phyloP scores from a whole-genome alignment of 2,329 filamentous ascomycete genomes.

The Talaromyces sp. region DNA sequence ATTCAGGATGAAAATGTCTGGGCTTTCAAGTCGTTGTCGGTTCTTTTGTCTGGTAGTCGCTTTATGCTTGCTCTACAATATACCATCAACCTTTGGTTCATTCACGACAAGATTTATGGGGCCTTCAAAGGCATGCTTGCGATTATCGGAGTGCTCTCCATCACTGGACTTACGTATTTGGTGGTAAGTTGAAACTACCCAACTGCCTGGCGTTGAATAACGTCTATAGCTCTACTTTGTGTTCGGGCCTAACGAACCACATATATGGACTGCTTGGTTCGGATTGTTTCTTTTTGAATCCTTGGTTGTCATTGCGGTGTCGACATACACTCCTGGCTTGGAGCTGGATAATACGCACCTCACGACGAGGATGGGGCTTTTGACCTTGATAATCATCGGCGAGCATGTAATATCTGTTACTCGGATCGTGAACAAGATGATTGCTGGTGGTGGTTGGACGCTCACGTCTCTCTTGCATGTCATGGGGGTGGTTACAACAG shows the following conservation, averaged over 20 bases:
- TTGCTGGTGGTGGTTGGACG: slow-evolving; percentile 34
- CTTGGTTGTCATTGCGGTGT: slow-evolving; percentile 47
- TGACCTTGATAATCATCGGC: slow-evolving; percentile 62
- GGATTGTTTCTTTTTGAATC: slow-evolving; percentile 51
- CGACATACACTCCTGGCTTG: slow-evolving; percentile 51
- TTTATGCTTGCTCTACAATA: slow-evolving; percentile 53
- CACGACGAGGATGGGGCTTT: slow-evolving; percentile 57
- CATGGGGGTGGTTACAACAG: slow-evolving; percentile 32
- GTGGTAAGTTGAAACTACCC: slow-evolving; percentile 16
- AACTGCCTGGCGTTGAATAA: neutral
- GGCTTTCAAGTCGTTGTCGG: slow-evolving; percentile 39
- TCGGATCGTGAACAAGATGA: slow-evolving; percentile 49
- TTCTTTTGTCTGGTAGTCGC: slow-evolving; percentile 48
- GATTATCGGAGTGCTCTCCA: slow-evolving; percentile 24
- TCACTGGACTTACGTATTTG: slow-evolving; percentile 22
- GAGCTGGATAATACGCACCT: slow-evolving; percentile 59
- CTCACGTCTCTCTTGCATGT: slow-evolving; percentile 35
- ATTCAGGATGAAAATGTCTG: slow-evolving; percentile 35
- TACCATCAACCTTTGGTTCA: slow-evolving; percentile 29
- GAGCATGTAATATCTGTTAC: slow-evolving; percentile 61
- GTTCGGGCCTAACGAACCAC: slow-evolving; percentile 21
- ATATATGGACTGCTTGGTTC: slow-evolving; percentile 51
- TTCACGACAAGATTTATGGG: slow-evolving; percentile 21
- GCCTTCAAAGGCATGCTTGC: slow-evolving; percentile 22
- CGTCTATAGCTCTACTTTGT: slow-evolving; percentile 28